Conservation (phyloP, 2,329 filamentous ascomycete genomes). For the Alternaria atra region DNA sequence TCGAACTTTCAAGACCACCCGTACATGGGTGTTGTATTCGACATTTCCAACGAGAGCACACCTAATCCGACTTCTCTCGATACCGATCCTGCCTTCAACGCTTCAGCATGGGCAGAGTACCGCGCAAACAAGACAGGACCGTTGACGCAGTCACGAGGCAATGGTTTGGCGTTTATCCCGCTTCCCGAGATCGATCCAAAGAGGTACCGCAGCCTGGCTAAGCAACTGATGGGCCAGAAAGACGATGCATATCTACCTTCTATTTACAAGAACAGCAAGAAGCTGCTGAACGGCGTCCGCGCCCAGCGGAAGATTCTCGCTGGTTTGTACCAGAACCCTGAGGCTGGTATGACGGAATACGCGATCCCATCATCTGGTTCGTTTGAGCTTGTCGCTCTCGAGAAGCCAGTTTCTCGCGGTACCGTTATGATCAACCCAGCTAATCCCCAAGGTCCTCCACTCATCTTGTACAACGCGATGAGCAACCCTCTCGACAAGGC, state of each 20-base stretch:
- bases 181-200: slow-evolving; percentile 35
- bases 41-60: no score
- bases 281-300: slow-evolving; percentile 33
- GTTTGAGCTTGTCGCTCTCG: slow-evolving; percentile 36
- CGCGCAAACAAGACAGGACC: slow-evolving; percentile 36
- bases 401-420: slow-evolving; percentile 54
- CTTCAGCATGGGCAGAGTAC: slow-evolving; percentile 41
- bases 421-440: slow-evolving; percentile 38
- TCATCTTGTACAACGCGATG: slow-evolving; percentile 40
- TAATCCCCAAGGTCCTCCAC: slow-evolving; percentile 39
- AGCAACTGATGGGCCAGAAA: slow-evolving; percentile 17
- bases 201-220: slow-evolving; percentile 26
- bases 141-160: slow-evolving; percentile 36
- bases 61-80: no score
- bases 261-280: slow-evolving; percentile 36
- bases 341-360: slow-evolving; percentile 38
- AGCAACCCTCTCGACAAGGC: slow-evolving; percentile 42
- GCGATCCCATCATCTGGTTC: slow-evolving; percentile 48
- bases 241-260: slow-evolving; percentile 31
- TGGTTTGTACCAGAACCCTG: slow-evolving; percentile 27
- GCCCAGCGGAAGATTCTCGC: slow-evolving; percentile 41
- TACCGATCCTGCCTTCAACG: slow-evolving; percentile 40
- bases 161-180: slow-evolving; percentile 37
- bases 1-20: slow-evolving; percentile 49
- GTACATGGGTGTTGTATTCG: slow-evolving; percentile 32